Conservation (phyloP, 2,329 filamentous ascomycete genomes). For the Calonectria ilicicola region DNA sequence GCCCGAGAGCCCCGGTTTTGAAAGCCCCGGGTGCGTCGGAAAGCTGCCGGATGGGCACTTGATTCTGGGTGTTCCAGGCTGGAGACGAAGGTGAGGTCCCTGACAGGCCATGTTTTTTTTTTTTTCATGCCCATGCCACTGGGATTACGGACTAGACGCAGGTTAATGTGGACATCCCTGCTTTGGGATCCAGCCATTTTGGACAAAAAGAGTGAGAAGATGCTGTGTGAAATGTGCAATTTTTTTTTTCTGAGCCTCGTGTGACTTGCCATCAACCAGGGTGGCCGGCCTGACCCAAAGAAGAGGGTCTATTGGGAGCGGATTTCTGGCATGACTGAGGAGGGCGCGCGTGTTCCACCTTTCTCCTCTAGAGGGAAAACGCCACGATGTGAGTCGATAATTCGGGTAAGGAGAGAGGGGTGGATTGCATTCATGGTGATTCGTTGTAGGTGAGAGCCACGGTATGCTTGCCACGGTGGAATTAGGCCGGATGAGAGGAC, state of each 20-base stretch:
- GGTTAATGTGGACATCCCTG: conserved; percentile 17
- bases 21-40: conserved; percentile 13
- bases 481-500: conserved; percentile 3
- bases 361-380: conserved; percentile 6
- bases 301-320: neutral
- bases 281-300: neutral
- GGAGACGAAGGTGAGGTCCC: neutral
- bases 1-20: conserved; percentile 3
- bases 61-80: neutral
- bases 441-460: neutral
- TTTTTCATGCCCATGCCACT: conserved; percentile 6
- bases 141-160: conserved; percentile 11
- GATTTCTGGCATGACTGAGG: neutral
- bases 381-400: conserved; percentile 16
- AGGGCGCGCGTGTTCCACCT: conserved; percentile 8
- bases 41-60: conserved; percentile 11
- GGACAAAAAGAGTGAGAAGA: neutral
- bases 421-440: conserved; percentile 2
- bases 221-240: neutral
- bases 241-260: conserved; percentile 14
- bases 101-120: conserved; percentile 9
- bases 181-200: conserved; percentile 10
- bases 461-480: neutral
- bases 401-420: conserved; percentile 13
- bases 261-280: conserved; percentile 18